Evolutionary conservation across 345 rosid genomes (phyloP).

Genomic region (Kandelia obovata): DNA sequence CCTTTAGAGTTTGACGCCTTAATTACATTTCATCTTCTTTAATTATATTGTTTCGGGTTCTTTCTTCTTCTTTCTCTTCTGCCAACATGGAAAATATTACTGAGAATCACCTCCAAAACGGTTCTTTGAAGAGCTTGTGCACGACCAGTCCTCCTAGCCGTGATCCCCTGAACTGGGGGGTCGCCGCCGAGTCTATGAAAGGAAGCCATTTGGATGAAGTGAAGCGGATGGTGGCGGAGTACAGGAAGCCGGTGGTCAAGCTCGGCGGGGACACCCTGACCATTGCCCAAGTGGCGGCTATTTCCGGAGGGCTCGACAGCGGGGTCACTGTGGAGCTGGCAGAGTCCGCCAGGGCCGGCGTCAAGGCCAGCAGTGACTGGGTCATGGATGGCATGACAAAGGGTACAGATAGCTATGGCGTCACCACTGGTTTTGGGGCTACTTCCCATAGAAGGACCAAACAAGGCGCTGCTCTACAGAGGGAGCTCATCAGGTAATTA

Average conservation of each 20-base stretch:
- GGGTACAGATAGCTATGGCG: conserved; percentile 28
- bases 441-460: conserved; percentile 33
- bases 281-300: conserved; percentile 69
- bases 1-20: no score
- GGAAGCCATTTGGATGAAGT: conserved; percentile 91
- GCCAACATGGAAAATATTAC: conserved; percentile 6
- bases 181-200: conserved; percentile 64
- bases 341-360: conserved; percentile 21
- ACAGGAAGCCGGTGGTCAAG: conserved; percentile 49
- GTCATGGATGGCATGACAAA: conserved; percentile 27
- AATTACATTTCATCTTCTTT: no score
- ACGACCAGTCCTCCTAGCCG: not conserved
- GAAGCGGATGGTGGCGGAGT: conserved; percentile 65
- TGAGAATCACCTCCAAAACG: conserved; percentile 10
- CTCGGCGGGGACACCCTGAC: conserved; percentile 75
- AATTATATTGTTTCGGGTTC: no score
- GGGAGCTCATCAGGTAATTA: conserved; percentile 25
- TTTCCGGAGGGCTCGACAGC: conserved; percentile 24
- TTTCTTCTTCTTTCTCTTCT: not conserved
- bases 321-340: conserved; percentile 21
- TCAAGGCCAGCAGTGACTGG: conserved; percentile 34
- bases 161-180: conserved; percentile 74
- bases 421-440: conserved; percentile 30
- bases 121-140: conserved; percentile 15
- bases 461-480: conserved; percentile 25